A percentile compares a stretch with the other conserved stretches of the same genome.
Conservation (phyloP, 2,329 filamentous ascomycete genomes). For the Didymella exigua region DNA sequence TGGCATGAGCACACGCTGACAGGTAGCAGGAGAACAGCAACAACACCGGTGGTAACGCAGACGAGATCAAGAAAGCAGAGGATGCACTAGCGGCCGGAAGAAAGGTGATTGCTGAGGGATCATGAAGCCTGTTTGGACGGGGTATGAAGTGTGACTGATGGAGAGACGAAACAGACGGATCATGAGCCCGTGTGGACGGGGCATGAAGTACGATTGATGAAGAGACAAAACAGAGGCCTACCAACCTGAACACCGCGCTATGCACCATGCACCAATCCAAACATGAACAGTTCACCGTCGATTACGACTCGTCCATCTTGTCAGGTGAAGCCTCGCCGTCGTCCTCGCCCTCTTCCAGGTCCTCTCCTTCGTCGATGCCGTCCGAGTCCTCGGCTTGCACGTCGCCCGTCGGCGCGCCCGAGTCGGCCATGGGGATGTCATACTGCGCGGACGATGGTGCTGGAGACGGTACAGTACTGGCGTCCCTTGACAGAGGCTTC, state of each 20-base stretch:
- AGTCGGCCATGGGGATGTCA: conserved; percentile 42
- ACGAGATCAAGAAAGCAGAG: conserved; percentile 55
- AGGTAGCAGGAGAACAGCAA: conserved; percentile 49
- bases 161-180: conserved; percentile 3
- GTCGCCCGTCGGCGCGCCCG: conserved; percentile 27
- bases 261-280: conserved; percentile 29
- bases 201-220: conserved; percentile 18
- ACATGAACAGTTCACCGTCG: neutral
- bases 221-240: conserved; percentile 1
- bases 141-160: conserved; percentile 18
- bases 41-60: conserved; percentile 47
- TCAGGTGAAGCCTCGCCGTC: conserved; percentile 31
- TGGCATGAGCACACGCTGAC: conserved; percentile 9
- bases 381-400: conserved; percentile 40
- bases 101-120: conserved; percentile 35
- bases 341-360: conserved; percentile 40
- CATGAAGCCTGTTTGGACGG: conserved; percentile 35
- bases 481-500: conserved; percentile 37
- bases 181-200: conserved; percentile 23
- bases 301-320: conserved; percentile 41
- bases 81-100: conserved; percentile 50
- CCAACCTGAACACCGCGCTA: conserved; percentile 42
- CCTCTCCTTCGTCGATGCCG: conserved; percentile 42
- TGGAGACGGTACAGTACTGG: conserved; percentile 36
- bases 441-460: conserved; percentile 31